Conservation (phyloP, 257 asterid genomes). For the Ilex asprella region DNA sequence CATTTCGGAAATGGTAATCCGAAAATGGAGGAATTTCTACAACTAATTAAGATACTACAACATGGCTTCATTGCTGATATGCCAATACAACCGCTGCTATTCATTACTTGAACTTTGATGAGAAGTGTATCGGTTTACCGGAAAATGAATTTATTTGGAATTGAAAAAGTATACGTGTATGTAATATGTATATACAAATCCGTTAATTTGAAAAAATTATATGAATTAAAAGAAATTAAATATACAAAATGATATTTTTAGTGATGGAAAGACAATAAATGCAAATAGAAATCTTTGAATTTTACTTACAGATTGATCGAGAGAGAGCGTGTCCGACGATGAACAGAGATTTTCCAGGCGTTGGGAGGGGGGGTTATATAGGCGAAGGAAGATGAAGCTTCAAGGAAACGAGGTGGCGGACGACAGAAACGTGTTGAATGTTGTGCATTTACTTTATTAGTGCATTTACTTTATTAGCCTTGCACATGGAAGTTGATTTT, state of each 20-base stretch:
- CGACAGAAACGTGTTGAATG: slow-evolving; percentile 16
- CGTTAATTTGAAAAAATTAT: slow-evolving; percentile 14
- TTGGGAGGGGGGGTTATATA: slow-evolving; percentile 23
- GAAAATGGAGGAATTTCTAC: slow-evolving; percentile 41
- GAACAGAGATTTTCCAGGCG: neutral
- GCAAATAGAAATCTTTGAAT: neutral
- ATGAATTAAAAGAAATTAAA: neutral
- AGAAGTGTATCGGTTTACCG: neutral
- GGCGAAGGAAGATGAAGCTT: slow-evolving; percentile 17
- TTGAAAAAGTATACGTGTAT: neutral
- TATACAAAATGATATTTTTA: slow-evolving; percentile 19
- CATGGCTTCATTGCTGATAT: slow-evolving; percentile 53
- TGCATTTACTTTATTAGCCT: slow-evolving; percentile 8
- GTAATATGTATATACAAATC: slow-evolving; percentile 10
- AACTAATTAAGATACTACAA: slow-evolving; percentile 33
- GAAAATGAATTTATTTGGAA: no score
- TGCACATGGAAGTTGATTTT: slow-evolving; percentile 10
- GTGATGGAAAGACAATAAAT: neutral
- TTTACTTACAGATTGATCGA: slow-evolving; percentile 34
- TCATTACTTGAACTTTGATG: slow-evolving; percentile 30
- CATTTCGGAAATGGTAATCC: slow-evolving; percentile 37
- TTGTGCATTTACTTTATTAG: slow-evolving; percentile 12
- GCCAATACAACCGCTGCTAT: slow-evolving; percentile 45
- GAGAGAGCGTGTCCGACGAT: slow-evolving; percentile 17
- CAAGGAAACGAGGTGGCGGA: slow-evolving; percentile 6